Evolutionary conservation across 169 alveolate genomes (phyloP), one percentile per base, ranked within the genome.

Genomic region (Eimeria maxima): DNA sequence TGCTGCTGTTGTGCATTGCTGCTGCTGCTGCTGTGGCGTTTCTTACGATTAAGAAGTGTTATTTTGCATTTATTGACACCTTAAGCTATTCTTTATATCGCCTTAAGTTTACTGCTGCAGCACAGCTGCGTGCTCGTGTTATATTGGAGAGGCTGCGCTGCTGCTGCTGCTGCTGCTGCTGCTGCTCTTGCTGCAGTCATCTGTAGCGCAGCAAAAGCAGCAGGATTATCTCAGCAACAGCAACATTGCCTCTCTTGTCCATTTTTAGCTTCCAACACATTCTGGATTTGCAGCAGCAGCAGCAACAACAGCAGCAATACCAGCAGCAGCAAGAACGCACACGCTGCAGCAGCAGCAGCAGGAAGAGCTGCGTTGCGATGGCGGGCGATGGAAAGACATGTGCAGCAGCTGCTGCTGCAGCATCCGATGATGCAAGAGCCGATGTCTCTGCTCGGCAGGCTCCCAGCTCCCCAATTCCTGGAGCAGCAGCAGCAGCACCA

Each of bases 321-420:
- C 84, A 73, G 29, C 84, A 73, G 55, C 84, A 73, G 84, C 84
- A 44, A n/a, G n/a, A n/a, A n/a, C n/a, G n/a, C n/a, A n/a, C n/a
- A n/a, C n/a, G n/a, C n/a, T n/a, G n/a, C n/a, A n/a, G 53, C 81
- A 71, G 81, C 81, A 71, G 81, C 81, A 71, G 81, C 81, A 71
- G 81, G 47, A 71, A 27, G 33, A 73, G 84, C 55, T 14, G 4
- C 84, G 38, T 14, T 24, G 55, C 84, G 27, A 29, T 18, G 47
- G 84, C 33, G 20, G 55, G 84, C 55, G 55, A 73, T 14, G 50
- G 29, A 50, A 13, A 13, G 20, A 73, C 84, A 33, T 18, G 33
- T 38, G 65, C 88, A 16, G 65, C 88, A 16, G 65, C 88, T 42
- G 69, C 88, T 20, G 88, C 88, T 11, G 63, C 88, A 78, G 88